A percentile compares a stretch with the other conserved stretches of the same genome.
Conservation (phyloP, 1,284 basidiomycete species). For the Somion occarium region DNA sequence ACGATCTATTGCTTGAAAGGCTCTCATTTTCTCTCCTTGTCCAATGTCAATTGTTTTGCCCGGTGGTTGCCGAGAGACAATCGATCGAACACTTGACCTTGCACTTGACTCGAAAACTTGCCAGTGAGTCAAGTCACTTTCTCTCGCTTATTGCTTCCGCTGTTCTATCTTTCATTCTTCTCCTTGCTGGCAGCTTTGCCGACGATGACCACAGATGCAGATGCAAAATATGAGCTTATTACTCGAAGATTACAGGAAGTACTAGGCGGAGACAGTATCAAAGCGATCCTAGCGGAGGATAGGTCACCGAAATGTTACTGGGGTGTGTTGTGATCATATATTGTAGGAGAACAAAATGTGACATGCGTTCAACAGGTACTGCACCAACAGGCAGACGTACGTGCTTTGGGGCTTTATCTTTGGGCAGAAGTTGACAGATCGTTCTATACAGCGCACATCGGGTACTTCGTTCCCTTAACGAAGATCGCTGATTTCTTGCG, state of each 20-base stretch:
- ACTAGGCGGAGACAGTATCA: slow-evolving; percentile 82
- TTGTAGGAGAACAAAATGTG: background rate
- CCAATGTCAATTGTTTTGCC: no score
- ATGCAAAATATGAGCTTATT: slow-evolving; percentile 82
- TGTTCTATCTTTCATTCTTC: no score
- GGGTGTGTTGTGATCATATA: slow-evolving; percentile 44
- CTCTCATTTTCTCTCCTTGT: no score
- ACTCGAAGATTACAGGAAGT: slow-evolving; percentile 87
- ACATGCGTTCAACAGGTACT: slow-evolving; percentile 63
- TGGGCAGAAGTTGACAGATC: background rate
- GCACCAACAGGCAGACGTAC: slow-evolving; percentile 92
- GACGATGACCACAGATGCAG: slow-evolving; percentile 22
- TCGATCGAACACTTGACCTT: background rate
- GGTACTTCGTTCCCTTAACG: slow-evolving; percentile 92
- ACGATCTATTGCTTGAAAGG: no score
- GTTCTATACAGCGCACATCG: slow-evolving; percentile 76
- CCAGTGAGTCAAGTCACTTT: no score
- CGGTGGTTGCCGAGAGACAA: background rate
- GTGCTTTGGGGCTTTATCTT: slow-evolving; percentile 27
- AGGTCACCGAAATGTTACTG: slow-evolving; percentile 82
- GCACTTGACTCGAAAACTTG: background rate
- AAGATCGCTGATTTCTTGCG: slow-evolving; percentile 97
- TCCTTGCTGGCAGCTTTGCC: background rate
- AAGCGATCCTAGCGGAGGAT: slow-evolving; percentile 78
- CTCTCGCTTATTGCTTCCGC: no score